Conservation (phyloP, 1,139 yeast species). For the Saccharomyces hybrid region DNA sequence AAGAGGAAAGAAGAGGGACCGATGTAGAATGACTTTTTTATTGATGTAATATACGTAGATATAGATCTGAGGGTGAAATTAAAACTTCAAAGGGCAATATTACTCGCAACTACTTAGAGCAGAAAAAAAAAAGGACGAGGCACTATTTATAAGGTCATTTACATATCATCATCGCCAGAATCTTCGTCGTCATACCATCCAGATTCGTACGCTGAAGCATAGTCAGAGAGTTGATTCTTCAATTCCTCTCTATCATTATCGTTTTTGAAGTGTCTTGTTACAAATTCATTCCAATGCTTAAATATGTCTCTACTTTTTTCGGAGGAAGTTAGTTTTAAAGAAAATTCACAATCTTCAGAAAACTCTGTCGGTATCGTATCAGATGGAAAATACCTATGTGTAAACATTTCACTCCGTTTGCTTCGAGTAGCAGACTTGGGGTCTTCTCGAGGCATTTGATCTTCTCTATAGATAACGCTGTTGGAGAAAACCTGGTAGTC, state of each 20-base stretch:
- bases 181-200: conserved; percentile 48
- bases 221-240: conserved; percentile 44
- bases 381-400: conserved; percentile 24
- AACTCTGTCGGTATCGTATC: conserved; percentile 33
- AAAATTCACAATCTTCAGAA: conserved; percentile 10
- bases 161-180: conserved; percentile 28
- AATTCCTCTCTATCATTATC: conserved; percentile 59
- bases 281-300: conserved; percentile 40
- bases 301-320: conserved; percentile 41
- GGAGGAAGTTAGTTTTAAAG: conserved; percentile 38
- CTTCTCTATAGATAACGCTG: conserved; percentile 30
- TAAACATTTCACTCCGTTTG: conserved; percentile 11
- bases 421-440: conserved; percentile 6
- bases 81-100: not conserved
- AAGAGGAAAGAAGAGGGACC: not conserved
- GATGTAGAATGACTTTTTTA: not conserved
- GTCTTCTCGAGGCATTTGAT: not conserved
- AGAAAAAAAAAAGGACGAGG: not conserved
- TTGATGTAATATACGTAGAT: not conserved
- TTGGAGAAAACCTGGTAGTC: conserved; percentile 29
- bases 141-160: conserved; percentile 24
- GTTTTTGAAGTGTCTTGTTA: conserved; percentile 39
- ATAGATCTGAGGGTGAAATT: not conserved
- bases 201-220: conserved; percentile 47
- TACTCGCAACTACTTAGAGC: not conserved